Conservation (phyloP, 2,329 filamentous ascomycete species). For the Triangularia setosa region DNA sequence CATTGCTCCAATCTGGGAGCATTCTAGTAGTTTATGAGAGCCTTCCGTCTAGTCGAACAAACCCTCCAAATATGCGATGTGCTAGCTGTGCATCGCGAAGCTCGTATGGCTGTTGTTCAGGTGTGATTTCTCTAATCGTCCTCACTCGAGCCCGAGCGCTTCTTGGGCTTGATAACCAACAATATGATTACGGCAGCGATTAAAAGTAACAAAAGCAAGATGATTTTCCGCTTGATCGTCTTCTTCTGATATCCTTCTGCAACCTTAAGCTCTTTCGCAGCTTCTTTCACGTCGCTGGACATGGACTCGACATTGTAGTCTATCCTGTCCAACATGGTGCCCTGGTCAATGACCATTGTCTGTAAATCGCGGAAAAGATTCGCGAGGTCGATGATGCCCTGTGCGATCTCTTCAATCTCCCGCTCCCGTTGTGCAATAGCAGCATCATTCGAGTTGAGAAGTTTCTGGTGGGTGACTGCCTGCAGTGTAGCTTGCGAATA, state of each 20-base stretch:
- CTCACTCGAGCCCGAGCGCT: conserved; percentile 27
- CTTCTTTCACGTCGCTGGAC: conserved; percentile 86
- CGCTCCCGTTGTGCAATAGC: conserved; percentile 87
- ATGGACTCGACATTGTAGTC: conserved; percentile 98
- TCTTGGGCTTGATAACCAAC: conserved; percentile 74
- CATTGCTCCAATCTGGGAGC: not conserved
- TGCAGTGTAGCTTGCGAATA: conserved; percentile 88
- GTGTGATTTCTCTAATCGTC: not conserved
- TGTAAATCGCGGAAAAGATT: conserved; percentile 97
- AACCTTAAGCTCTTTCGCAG: conserved; percentile 86
- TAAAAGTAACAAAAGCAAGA: conserved; percentile 79
- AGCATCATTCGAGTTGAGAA: conserved; percentile 71
- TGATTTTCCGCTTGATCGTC: conserved; percentile 86
- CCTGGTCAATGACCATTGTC: conserved; percentile 90
- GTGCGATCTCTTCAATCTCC: conserved; percentile 96
- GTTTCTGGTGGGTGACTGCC: conserved; percentile 66
- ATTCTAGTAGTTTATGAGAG: not conserved
- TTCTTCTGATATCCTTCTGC: conserved; percentile 85
- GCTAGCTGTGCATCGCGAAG: not conserved
- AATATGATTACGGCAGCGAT: conserved; percentile 85
- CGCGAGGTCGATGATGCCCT: conserved; percentile 94
- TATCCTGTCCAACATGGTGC: conserved; percentile 86
- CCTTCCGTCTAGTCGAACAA: conserved; percentile 5
- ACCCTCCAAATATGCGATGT: not conserved
- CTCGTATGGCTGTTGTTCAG: not conserved